These are phyloP conservation scores for Coemansia sp. DNA, from an alignment of 192 early-diverging fungal genomes.

Conservation along the genomic window DNA sequence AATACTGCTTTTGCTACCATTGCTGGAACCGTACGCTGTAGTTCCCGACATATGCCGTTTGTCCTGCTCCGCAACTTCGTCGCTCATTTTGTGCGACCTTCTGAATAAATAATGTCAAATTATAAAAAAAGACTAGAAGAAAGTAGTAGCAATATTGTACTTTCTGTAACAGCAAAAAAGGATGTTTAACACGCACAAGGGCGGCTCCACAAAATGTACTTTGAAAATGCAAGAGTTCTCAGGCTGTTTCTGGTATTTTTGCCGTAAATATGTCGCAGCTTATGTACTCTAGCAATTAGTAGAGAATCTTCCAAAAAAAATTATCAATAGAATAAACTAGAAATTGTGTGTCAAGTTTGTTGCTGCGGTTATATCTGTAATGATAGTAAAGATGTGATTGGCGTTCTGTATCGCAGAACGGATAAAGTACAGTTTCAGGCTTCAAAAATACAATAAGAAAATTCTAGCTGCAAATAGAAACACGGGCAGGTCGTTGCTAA, in stretches of 20 bases:
- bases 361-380: neutral
- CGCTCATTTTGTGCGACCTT: neutral
- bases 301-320: neutral
- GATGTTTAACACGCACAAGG: neutral
- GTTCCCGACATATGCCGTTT: constrained; percentile 13
- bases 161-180: neutral
- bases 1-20: constrained; percentile 14
- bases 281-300: neutral
- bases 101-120: neutral
- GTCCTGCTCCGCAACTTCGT: neutral
- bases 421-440: neutral
- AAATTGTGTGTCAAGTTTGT: neutral
- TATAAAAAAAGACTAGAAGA: neutral
- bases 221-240: neutral
- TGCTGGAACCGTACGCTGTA: constrained; percentile 1
- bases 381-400: constrained; percentile 1
- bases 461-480: neutral
- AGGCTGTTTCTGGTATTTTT: neutral
- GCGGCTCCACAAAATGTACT: neutral
- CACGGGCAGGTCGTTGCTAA: neutral
- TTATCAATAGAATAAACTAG: neutral
- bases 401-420: neutral
- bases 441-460: neutral
- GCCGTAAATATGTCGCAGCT: neutral
- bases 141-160: neutral